phyloP scores from a whole-genome alignment of 768 basidiomycete genomes.

The Vishniacozyma victoriae region DNA sequence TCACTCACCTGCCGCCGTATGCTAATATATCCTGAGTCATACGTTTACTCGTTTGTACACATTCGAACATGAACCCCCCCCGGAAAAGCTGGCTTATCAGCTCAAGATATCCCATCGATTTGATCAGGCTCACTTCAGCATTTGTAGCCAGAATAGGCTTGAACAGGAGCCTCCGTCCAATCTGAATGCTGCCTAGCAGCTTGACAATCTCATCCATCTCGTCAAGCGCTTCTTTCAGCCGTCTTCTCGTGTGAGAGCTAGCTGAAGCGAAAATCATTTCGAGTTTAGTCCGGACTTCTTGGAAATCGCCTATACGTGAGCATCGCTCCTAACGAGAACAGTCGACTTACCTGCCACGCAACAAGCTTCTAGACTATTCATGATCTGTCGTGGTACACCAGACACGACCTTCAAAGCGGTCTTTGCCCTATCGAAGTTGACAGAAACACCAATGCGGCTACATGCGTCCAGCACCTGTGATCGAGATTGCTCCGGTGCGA shows the following conservation, averaged over 20 bases:
- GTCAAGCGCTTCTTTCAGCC: constrained; percentile 26
- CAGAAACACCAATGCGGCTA: no score
- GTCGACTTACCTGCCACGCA: constrained; percentile 32
- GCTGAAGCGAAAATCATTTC: constrained; percentile 21
- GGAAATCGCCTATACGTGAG: constrained; percentile 22
- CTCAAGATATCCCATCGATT: no score
- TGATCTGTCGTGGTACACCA: constrained; percentile 20
- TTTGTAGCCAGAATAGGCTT: constrained; percentile 34
- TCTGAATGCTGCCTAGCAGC: constrained; percentile 29
- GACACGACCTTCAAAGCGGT: constrained; percentile 3
- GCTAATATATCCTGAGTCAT: constrained; percentile 40
- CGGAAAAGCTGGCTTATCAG: constrained; percentile 32
- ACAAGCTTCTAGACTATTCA: constrained; percentile 43
- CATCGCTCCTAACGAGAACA: not conserved
- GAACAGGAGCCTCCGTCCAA: constrained; percentile 29
- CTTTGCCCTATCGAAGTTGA: constrained; percentile 21
- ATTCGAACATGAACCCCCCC: constrained; percentile 46
- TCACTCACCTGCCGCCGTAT: constrained; percentile 35
- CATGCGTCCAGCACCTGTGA: constrained; percentile 17
- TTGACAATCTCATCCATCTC: constrained; percentile 25
- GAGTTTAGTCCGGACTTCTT: constrained; percentile 17
- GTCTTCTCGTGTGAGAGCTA: constrained; percentile 4
- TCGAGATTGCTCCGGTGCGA: constrained; percentile 22
- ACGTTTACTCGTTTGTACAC: constrained; percentile 33
- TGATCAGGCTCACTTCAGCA: constrained; percentile 37